Base-by-base conservation (phyloP, 2,329 filamentous ascomycete genomes). In the Epichloe festucae region DNA sequence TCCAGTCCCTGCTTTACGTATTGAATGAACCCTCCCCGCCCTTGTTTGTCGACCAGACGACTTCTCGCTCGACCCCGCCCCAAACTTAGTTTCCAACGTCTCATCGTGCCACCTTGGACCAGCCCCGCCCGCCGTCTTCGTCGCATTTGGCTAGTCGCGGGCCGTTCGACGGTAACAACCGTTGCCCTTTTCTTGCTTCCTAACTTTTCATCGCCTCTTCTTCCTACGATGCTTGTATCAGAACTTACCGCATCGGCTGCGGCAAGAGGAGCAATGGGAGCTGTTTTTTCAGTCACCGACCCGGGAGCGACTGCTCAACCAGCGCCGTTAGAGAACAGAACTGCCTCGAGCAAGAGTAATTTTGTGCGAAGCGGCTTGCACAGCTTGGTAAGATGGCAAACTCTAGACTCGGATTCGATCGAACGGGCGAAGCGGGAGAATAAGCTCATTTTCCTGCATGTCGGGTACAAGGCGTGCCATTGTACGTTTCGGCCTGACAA, bases 391-490 rank as follows among this genome's bases (percentile, higher is more conserved):
- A 82, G 84, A 60, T 98, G 93, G 93, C 93, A 98, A 73, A 74
- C 88, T 54, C 87, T 95, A 75, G 85, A 85, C 58, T 76, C 84
- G 21, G 83, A 89, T 61, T 81, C 88, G 15, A 74, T 96, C 50
- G 78, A 79, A 56, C 75, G 89, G 46, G 91, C 93, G 15, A 85
- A 81, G 66, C 79, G 75, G 59, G 81, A 90, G 59, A 94, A 97
- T 67, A 87, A 89, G 62, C 75, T 95, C 53, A 83, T 98, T 54
- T 97, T 96, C 64, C 74, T 97, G 55, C 94, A 91, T 65, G 90
- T 97, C 62, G 93, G 93, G 47, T 98, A 95, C 72, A 86, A 86
- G 19, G 89, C 93, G 42, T 97, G 93, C 66, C 91, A 97, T 71
- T 95, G 93, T 93, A 71, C 64, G 85, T 73, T 15, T 14, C 14